These are phyloP conservation scores for Verticillium longisporum DNA, from an alignment of 2,329 filamentous ascomycete species.

Conservation along the genomic window DNA sequence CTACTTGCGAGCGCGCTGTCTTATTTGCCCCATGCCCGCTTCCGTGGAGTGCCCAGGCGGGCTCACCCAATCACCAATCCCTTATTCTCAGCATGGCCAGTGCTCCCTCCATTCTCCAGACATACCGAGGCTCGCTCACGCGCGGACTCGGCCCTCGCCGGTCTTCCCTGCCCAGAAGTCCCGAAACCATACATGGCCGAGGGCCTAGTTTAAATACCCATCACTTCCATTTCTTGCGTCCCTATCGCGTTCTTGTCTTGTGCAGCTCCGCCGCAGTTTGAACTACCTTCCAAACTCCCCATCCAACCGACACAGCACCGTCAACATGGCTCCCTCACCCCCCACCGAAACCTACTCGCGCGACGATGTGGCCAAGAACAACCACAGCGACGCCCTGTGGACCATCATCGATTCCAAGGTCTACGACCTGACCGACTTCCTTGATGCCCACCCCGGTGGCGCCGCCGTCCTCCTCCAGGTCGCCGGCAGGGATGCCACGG, in stretches of 20 bases:
- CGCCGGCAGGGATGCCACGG: conserved; percentile 74
- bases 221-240: background rate
- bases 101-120: background rate
- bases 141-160: background rate
- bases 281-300: background rate
- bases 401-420: conserved; percentile 82
- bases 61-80: background rate
- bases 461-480: conserved; percentile 73
- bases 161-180: background rate
- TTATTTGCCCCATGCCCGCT: too few species aligned
- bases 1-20: too few species aligned
- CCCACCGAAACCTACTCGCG: conserved; percentile 45
- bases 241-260: background rate
- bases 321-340: conserved; percentile 25
- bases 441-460: conserved; percentile 80
- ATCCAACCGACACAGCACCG: background rate
- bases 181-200: background rate
- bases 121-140: background rate
- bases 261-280: background rate
- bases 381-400: conserved; percentile 69
- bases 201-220: background rate
- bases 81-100: background rate
- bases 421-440: conserved; percentile 80
- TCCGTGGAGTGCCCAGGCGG: background rate
- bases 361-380: conserved; percentile 68